A percentile compares a stretch with the other conserved stretches of the same genome.
These are phyloP conservation scores for Colletotrichum shisoi DNA, from an alignment of 2,329 filamentous ascomycete genomes.

Conservation along the genomic window DNA sequence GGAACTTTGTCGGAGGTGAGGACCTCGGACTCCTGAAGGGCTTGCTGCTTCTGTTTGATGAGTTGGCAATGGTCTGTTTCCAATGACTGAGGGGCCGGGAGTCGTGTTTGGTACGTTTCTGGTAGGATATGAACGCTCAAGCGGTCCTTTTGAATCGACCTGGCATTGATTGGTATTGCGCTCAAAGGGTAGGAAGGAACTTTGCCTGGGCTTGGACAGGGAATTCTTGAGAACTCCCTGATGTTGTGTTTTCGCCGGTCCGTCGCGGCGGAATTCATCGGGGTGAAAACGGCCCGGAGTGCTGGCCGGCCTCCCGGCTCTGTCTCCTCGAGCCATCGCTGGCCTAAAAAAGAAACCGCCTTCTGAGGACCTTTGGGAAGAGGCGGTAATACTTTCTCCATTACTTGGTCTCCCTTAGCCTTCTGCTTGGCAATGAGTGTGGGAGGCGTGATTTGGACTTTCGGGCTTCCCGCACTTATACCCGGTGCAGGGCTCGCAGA, in stretches of 20 bases:
- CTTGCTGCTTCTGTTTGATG: background rate
- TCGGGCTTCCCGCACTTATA: background rate
- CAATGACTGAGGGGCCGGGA: background rate
- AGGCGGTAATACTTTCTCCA: conserved; percentile 1
- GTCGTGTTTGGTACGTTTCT: background rate
- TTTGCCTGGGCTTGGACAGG: background rate
- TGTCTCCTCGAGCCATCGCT: conserved; percentile 1
- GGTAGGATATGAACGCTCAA: background rate
- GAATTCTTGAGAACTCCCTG: background rate
- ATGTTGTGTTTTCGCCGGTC: conserved; percentile 2
- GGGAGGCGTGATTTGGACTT: background rate
- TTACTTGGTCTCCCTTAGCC: background rate
- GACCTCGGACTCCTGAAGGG: background rate
- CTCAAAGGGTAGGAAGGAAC: background rate
- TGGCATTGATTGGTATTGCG: background rate
- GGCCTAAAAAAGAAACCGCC: conserved; percentile 41
- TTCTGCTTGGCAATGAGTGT: background rate
- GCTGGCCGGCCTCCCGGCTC: conserved; percentile 17
- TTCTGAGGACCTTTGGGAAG: background rate
- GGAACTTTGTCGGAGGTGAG: background rate
- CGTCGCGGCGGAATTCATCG: conserved; percentile 3
- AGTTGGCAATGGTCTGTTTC: background rate
- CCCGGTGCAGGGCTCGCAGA: background rate
- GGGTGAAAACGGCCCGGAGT: conserved; percentile 19
- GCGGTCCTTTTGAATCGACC: too few relatives aligned